Evolutionary conservation across 768 basidiomycete species (phyloP), one percentile per base, ranked within the genome.

Genomic region (Stropharia rugosoannulata): DNA sequence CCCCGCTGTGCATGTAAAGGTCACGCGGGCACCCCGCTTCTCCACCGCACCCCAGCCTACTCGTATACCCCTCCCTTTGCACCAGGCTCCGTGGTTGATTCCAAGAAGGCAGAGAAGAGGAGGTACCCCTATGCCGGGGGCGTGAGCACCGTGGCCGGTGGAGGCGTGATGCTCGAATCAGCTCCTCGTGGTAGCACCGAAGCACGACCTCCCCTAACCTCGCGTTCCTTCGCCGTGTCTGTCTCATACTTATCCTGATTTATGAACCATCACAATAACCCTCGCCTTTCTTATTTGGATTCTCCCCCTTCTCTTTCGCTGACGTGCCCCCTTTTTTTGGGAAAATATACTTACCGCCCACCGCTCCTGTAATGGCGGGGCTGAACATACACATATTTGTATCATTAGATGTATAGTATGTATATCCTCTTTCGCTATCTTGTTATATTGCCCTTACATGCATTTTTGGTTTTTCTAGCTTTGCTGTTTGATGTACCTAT

Each of bases 71-170:
- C 55, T 39, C 44, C 47, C 39, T 35, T 52, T 22, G 35, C 10
- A 52, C 49, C 16, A 59, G 25, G 56, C 44, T 56, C 42, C 1
- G 62, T 70, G 3, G 54, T 67, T 58, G 58, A 69, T n/a, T 63
- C 71, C 50, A 63, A 49, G 15, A 68, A 68, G 51, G 67, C 64
- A 35, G 55, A 68, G 9, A 61, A 68, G 12, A 71, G 67, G 12
- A 72, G 68, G 36, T 78, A 76, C 61, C 64, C 73, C 15, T 78
- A 78, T 60, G 69, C 70, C 56, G 77, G 75, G 44, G 77, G 77
- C 12, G 67, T 73, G 38, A 77, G 75, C 65, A 75, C 69, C 56
- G 73, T 74, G 35, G 69, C 76, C 48, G 73, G 72, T 11, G 77
- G 77, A 18, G 77, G 77, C 39, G 75, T 78, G 15, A 78, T 76